Evolutionary conservation across 345 rosid species (phyloP), one percentile per base, ranked within the genome.

Genomic region (Rhizophora mangle): DNA sequence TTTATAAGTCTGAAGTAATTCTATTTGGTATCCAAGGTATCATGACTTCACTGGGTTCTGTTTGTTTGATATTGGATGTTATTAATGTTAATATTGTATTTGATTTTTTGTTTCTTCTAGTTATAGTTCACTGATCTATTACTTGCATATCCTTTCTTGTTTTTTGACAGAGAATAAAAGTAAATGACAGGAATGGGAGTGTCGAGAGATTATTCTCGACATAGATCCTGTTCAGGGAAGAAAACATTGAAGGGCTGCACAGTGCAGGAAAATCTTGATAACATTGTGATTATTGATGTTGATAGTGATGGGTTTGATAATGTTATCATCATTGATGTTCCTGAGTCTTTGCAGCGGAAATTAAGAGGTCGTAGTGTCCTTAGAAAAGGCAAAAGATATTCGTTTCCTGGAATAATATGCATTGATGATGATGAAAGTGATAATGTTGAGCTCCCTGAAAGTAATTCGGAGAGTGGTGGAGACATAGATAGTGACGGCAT

Each of bases 271-370:
- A 70, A 74, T 61, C 29, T 60, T 10, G 82, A 87, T 65, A 79
- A 89, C 78, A 72, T 86, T 73, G 81, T 87, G 68, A 27, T 87
- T 64, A 82, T 89, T 62, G 97, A 90, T 75, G 90, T 87, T 70
- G 90, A 86, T n/a, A 51, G 79, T 70, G 88, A 86, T 70, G 63
- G 46, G 10, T 27, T 30, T 32, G 89, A 87, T 71, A 79, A 80
- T 67, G 96, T 87, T 51, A 80, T 86, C 56, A 67, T 83, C 68
- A 65, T 90, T 53, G 97, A 93, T 80, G 85, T 47, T 46, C 88
- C 90, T 0, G 86, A 89, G 79, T 77, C 87, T n/a, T 65, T 68
- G 0, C 78, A 76, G 69, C 71, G 68, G 62, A 73, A 81, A 30
- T 58, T 79, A n/a, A 76, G 70, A 39, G 75, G 84, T 68, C 70